Evolutionary conservation across 1,284 basidiomycete species (phyloP).

Genomic region (Papiliotrema fonsecae): DNA sequence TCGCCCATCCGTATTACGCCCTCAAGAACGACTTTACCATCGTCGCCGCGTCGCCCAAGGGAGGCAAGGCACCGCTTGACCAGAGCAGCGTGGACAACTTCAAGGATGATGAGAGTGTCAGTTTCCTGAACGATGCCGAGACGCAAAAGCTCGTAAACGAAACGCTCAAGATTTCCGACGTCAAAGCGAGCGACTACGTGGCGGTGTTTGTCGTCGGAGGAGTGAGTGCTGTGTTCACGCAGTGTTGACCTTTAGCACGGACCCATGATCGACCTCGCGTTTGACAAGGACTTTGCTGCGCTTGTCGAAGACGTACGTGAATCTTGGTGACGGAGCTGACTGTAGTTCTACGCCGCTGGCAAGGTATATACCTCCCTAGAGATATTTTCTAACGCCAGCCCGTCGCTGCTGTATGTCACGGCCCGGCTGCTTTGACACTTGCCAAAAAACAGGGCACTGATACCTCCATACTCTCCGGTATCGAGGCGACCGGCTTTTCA

Average conservation of each 20-base stretch:
- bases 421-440: slow-evolving; percentile 59
- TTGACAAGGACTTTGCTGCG: slow-evolving; percentile 57
- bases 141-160: slow-evolving; percentile 59
- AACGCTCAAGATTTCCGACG: slow-evolving; percentile 60
- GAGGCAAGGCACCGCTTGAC: slow-evolving; percentile 70
- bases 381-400: slow-evolving; percentile 44
- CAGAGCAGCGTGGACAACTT: slow-evolving; percentile 51
- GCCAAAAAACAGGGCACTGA: slow-evolving; percentile 55
- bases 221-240: slow-evolving; percentile 25
- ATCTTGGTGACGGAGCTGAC: no score
- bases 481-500: slow-evolving; percentile 62
- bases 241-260: background rate
- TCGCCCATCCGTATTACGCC: slow-evolving; percentile 73
- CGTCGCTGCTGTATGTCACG: slow-evolving; percentile 65
- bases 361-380: slow-evolving; percentile 46
- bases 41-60: slow-evolving; percentile 65
- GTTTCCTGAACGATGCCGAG: slow-evolving; percentile 60
- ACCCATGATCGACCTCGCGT: slow-evolving; percentile 53
- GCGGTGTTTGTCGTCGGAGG: slow-evolving; percentile 74
- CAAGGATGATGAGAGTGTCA: slow-evolving; percentile 56
- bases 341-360: slow-evolving; percentile 57
- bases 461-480: slow-evolving; percentile 62
- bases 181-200: slow-evolving; percentile 60
- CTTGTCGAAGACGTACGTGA: slow-evolving; percentile 56
- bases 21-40: slow-evolving; percentile 59